Base-by-base conservation (phyloP, 1,139 yeast genomes). In the Scheffersomyces stambukii region DNA sequence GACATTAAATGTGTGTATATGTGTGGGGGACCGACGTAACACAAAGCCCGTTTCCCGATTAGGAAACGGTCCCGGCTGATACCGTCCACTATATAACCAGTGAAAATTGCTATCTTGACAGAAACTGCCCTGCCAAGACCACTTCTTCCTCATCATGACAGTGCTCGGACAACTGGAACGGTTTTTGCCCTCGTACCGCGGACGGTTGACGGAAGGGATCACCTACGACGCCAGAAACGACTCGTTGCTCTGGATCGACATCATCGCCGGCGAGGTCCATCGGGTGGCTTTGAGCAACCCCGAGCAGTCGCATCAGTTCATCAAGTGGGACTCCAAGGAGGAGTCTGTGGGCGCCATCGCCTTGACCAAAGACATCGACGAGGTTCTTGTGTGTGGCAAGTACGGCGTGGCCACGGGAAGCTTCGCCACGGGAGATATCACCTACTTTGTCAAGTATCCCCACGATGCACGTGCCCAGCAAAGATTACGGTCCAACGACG, bases 191-290 rank as follows among this genome's bases (percentile, higher is more conserved):
- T 49, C 58, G 8, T 65, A 66, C 30, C 68, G 79, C 24, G 76
- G 78, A 8, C 48, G 81, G 29, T 57, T 81, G 8, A 59, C 78
- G 5, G 93, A 82, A 50, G 89, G 91, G 4, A 56, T 79, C 40
- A 73, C 83, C 2, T 81, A 77, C 50, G 75, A 79, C 41, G 64
- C 66, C 3, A 57, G 69, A 27, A 76, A 75, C 43, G 64, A 76
- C 43, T 58, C 81, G 0, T 53, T 81, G 13, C 51, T 77, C 23
- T 82, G 91, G 88, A 76, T 81, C 3, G 91, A 82, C 46, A 79
- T 81, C 40, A 70, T 69, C 30, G 57, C 54, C 14, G 85, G 77
- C 1, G 69, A 74, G 37, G 62, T 80, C 11, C 81, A 77, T 45
- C 56, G 81, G 25, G 63, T 66, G 3, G 40, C 57, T 13, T 43